Conservation (phyloP, 768 basidiomycete genomes). For the Podaxis rugospora region DNA sequence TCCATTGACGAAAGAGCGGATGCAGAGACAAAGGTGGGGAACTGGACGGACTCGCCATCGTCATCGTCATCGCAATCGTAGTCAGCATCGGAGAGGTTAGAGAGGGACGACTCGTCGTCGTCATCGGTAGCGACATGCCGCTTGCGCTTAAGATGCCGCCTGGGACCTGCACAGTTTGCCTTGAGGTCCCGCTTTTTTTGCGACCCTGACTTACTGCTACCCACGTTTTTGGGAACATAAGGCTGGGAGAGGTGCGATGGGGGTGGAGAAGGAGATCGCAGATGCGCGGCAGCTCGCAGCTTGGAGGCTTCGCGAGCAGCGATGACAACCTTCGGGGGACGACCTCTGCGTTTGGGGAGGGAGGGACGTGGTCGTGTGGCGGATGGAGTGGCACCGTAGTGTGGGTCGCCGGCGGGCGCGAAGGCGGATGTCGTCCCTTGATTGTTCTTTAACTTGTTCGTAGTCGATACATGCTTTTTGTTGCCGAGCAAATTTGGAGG, state of each 20-base stretch:
- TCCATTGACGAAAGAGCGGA: constrained; percentile 45
- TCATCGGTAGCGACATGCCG: constrained; percentile 21
- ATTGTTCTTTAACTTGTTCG: constrained; percentile 23
- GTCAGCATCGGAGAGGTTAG: constrained; percentile 35
- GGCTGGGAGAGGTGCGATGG: neutral
- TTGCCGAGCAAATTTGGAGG: constrained; percentile 49
- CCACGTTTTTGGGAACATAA: constrained; percentile 9
- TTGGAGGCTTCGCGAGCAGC: constrained; percentile 28
- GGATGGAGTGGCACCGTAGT: constrained; percentile 14
- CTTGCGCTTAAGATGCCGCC: constrained; percentile 9
- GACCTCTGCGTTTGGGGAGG: constrained; percentile 46
- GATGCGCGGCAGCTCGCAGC: constrained; percentile 9
- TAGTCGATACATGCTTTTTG: constrained; percentile 26
- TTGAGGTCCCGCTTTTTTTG: constrained; percentile 14
- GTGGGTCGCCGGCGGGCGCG: constrained; percentile 33
- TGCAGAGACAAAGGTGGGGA: constrained; percentile 69
- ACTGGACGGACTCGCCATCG: constrained; percentile 32
- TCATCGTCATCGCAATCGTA: constrained; percentile 25
- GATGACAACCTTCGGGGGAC: constrained; percentile 47
- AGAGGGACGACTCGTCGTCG: constrained; percentile 25
- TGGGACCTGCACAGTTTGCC: neutral
- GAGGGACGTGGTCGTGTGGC: constrained; percentile 14
- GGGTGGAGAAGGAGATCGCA: constrained; percentile 1
- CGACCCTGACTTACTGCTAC: constrained; percentile 14
- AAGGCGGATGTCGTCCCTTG: constrained; percentile 34